Conservation (phyloP, 1,139 yeast genomes). For the Pichia sp. region DNA sequence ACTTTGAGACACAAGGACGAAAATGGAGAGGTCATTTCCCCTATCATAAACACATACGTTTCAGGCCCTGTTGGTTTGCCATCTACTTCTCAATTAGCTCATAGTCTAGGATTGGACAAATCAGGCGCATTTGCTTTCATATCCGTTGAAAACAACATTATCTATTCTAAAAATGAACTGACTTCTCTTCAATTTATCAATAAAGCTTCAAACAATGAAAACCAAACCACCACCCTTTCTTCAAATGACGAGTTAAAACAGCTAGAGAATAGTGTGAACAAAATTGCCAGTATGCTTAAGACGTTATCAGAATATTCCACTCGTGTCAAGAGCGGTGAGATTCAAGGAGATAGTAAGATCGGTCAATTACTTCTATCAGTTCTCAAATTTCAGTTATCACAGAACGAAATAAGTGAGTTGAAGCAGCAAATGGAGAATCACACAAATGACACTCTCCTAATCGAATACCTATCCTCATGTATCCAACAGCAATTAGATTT, state of each 20-base stretch:
- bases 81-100: slow-evolving; percentile 39
- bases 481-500: slow-evolving; percentile 82
- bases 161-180: slow-evolving; percentile 56
- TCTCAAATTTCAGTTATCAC: slow-evolving; percentile 57
- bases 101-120: slow-evolving; percentile 40
- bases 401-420: slow-evolving; percentile 55
- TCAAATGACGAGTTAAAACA: slow-evolving; percentile 42
- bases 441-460: slow-evolving; percentile 77
- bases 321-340: slow-evolving; percentile 41
- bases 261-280: slow-evolving; percentile 53
- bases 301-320: slow-evolving; percentile 49
- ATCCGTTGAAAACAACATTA: slow-evolving; percentile 68
- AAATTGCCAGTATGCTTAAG: slow-evolving; percentile 58
- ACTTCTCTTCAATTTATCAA: slow-evolving; percentile 47
- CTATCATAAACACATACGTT: slow-evolving; percentile 61
- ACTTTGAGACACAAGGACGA: slow-evolving; percentile 50
- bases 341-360: slow-evolving; percentile 49
- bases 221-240: slow-evolving; percentile 33
- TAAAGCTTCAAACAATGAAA: slow-evolving; percentile 34
- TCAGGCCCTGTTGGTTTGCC: slow-evolving; percentile 68
- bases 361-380: slow-evolving; percentile 67
- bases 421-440: slow-evolving; percentile 65
- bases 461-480: slow-evolving; percentile 79
- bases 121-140: slow-evolving; percentile 72
- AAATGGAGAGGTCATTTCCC: slow-evolving; percentile 39